Evolutionary conservation across 805 yeast genomes (phyloP), one percentile per base, ranked within the genome.

Genomic region (Phaffomyces antillensis): DNA sequence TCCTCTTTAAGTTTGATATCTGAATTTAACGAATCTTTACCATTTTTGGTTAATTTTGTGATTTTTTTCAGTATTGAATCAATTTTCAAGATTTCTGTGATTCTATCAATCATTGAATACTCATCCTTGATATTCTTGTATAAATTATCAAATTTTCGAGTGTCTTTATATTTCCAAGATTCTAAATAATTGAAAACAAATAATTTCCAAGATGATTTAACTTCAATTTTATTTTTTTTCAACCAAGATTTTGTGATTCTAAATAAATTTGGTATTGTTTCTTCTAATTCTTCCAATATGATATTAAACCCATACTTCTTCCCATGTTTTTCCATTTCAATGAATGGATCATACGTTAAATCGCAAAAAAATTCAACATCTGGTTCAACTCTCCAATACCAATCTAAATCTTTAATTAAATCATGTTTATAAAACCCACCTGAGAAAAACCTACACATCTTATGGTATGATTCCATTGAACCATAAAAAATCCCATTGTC

Each of bases 321-420:
- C 38, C 77, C 75, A 47, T 60, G 57, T 40, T 68, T 70, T 41
- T 76, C 76, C 97, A 91, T 88, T 55, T 84, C 87, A 15, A 73
- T 53, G 58, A 91, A 93, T 13, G 96, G 96, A 64, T 91, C 98
- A 64, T 90, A 88, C 0, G 96, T 83, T 44, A 89, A 64, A 62
- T 91, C 97, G 65, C 99, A 91, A 61, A 73, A 88, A 59, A 87
- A 88, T 52, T 86, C 82, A 36, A 91, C 93, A 52, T 84, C 84
- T 4, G 98, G 98, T 63, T 93, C 99, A 12, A 93, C 88, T 45
- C 98, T 73, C 96, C 97, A 90, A 65, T 89, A 91, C 95, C 96
- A 91, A 49, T 89, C 88, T 45, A 79, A 73, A 48, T 79, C 73
- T 41, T 64, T 64, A 37, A 91, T 82, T 50, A 86, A 59, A 7